Base-by-base conservation (phyloP, 345 rosid genomes). In the Rhizophora mangle region DNA sequence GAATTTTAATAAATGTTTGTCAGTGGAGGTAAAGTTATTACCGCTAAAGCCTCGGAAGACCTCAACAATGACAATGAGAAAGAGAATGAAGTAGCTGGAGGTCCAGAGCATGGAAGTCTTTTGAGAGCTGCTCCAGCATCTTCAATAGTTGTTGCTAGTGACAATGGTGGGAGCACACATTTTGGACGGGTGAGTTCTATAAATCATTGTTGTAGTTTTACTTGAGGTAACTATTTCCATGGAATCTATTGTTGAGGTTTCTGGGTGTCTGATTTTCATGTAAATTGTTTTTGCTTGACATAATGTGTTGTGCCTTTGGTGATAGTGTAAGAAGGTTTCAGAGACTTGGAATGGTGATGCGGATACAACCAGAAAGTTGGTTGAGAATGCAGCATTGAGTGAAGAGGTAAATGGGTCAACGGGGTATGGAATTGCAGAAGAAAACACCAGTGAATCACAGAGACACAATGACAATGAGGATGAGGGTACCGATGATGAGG, bases 401-500 rank as follows among this genome's bases (percentile, higher is more conserved):
- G 96, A 92, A 80, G 98, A 89, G 82, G 92, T 87, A 62, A 88
- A 85, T 76, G 89, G 81, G 71, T 87, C 92, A 63, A 86, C 89
- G 0, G 82, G 79, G 49, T 70, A 72, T 46, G 85, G 53, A 5
- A 70, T 70, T 63, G 74, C 75, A n/a, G 80, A 70, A 18, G 80
- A 72, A 34, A 67, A 63, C 73, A 58, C 64, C 66, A 69, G 78
- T 53, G 79, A 68, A 76, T 76, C 85, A 4, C 72, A 0, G 20
- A 60, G 75, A 62, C 82, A 81, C 0, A 81, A 57, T 8, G 88
- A 69, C 5, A 64, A 69, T 2, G 69, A 62, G 18, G 72, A 77
- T 19, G 90, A 79, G 20, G 92, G 16, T 39, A 39, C 47, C 16
- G 85, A 77, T 0, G 84, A 85, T 29, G 89, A 84, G 16, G 85